Base-by-base conservation (phyloP, 1,284 basidiomycete species). In the Leccinum pachyderme region DNA sequence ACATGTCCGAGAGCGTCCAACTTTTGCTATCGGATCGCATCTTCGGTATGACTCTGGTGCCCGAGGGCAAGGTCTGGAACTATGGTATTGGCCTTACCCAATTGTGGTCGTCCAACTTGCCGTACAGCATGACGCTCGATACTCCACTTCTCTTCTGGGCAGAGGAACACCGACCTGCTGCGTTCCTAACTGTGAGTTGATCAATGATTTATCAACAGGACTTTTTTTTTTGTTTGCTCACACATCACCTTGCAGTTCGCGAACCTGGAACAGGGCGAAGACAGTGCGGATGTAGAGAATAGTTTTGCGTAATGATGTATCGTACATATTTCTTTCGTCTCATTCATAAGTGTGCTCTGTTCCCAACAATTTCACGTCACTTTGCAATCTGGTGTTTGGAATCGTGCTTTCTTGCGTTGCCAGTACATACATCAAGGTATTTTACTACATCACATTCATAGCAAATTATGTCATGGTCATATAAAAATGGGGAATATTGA, bases 1-100 rank as follows among this genome's bases (percentile, higher is more conserved):
- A 91, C 62, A 98, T 98, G 96, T 95, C 95, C 3, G 95, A 97
- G 71, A 86, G 93, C 32, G 95, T 97, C 27, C 97, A 99, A 73
- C 79, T 99, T 41, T 78, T 99, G 58, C 79, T 99, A 22, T 97
- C 93, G 24, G 97, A 99, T 72, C 89, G 94, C 59, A 87, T 97
- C 60, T 79, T 95, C 13, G 93, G 91, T 33, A 93, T 93, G 87
- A 95, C 92, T 1, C 75, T 95, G 8, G 91, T 95, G 11, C 93
- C 93, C 0, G 92, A 95, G 69, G 94, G 93, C 60, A 86, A 85
- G 57, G 86, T 95, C 29, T 96, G 95, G 94, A 96, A 95, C 72
- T 95, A 95, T 66, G 91, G 92, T 47, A 87, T 95, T 56, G 92
- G 93, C 56, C 77, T 98, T 54, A 93, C 95, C 11, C 93, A 98